Base-by-base conservation (phyloP, 768 basidiomycete genomes). In the Tricholoma furcatifolium region DNA sequence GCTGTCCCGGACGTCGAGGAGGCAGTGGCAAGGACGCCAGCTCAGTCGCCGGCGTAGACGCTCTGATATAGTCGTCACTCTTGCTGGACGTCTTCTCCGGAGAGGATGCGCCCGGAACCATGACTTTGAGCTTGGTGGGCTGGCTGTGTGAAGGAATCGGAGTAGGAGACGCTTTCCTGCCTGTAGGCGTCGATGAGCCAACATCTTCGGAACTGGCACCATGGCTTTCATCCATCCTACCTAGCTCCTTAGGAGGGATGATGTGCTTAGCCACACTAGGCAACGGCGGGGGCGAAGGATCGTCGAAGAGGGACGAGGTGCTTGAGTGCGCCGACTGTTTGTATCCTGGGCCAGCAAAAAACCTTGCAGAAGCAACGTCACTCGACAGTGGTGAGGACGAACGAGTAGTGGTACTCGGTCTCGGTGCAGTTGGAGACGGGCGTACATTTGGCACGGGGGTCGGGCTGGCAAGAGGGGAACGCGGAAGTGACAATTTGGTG, bases 361-460 rank as follows among this genome's bases (percentile, higher is more conserved):
- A 82, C 21, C 72, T 72, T 0, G 76, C 69, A 1, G 82, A 82
- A 2, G 79, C 78, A 17, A 80, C 73, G 39, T 84, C 82, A 14
- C 81, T 82, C 2, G 81, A 82, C 4, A 77, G 74, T 6, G 84
- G 83, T 1, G 85, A 88, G 0, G 87, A 82, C 0, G 85, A 82
- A 9, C 77, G 67, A 0, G 84, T 83, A 0, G 78, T 74, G 6
- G 75, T 76, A 55, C 78, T 80, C 0, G 74, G 76, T 14, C 75
- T 49, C 1, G 47, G 49, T 6, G 47, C 21, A 41, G 48, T 35
- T 14, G 55, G 48, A 5, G 46, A 51, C 11, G 43, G 49, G 7
- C 32, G 47, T 6, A 42, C 43, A 4, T n/a, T 12, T 38, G 43
- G 50, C 7, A 20, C 12, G 3, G 43, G 44, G 12, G 43, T 18